Base-by-base conservation (phyloP, 257 asterid species). In the Perilla frutescens region DNA sequence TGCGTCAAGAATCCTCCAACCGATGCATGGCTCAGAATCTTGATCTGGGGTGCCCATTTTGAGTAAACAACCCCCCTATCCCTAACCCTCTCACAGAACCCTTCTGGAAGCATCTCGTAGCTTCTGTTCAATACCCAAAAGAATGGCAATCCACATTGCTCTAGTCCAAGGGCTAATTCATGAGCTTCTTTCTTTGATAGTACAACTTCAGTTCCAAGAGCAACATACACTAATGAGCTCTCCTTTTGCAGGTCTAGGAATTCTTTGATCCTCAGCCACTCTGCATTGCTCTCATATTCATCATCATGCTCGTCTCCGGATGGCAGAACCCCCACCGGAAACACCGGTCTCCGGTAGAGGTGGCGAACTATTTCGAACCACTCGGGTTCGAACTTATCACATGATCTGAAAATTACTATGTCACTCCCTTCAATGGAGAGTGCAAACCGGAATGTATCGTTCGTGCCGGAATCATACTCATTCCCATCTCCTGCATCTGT, bases 11-110 rank as follows among this genome's bases (percentile, higher is more conserved):
- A 92, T 15, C 91, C 92, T 1, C 92, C 95, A 4, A 88, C 75
- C 0, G 90, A 71, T 0, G 75, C 79, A 74, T 92, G 98, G 5
- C 90, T 64, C 20, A 90, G 78, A 41, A 90, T 88, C 81, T 82
- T 84, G 34, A 85, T 71, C 83, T 92, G 98, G 5, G 98, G 98
- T 5, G 89, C 94, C 98, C 97, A 92, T 50, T 84, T 83, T 3
- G 72, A 66, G 75, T 70, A 81, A 10, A 77, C 77, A 57, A 65
- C 47, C 26, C 85, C 85, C 41, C 78, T 73, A 49, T 69, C 15
- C 29, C 20, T 20, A 11, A 87, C 85, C 59, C 93, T 81, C 8
- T 84, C 81, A 5, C 40, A 12, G 45, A 81, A 91, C 34, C 90
- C 94, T 47, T 79, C 62, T 6, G 91, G 92, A n/a, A 92, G 89